Conservation (phyloP, 768 basidiomycete species). For the Galerina sulciceps region DNA sequence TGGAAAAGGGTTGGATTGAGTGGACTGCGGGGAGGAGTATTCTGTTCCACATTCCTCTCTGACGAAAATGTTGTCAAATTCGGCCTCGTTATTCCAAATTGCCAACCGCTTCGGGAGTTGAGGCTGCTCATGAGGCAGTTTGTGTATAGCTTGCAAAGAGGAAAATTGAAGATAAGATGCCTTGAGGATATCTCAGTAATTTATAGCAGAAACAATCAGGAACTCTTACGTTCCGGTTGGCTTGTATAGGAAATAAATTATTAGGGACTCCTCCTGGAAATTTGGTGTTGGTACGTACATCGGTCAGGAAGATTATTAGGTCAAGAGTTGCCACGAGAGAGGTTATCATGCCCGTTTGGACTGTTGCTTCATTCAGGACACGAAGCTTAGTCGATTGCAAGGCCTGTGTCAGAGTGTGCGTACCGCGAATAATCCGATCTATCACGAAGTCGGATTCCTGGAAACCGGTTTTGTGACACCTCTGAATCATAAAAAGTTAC, state of each 20-base stretch:
- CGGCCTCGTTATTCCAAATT: background rate
- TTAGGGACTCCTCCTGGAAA: too few relatives aligned
- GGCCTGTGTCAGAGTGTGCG: conserved; percentile 1
- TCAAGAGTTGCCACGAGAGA: conserved; percentile 37
- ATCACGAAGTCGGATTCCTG: conserved; percentile 42
- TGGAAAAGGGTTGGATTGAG: background rate
- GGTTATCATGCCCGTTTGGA: conserved; percentile 41
- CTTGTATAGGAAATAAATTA: background rate
- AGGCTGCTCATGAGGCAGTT: conserved; percentile 27
- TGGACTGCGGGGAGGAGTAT: background rate
- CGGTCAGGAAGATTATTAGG: conserved; percentile 34
- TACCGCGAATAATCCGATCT: conserved; percentile 45
- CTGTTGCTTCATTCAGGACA: conserved; percentile 30
- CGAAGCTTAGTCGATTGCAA: background rate
- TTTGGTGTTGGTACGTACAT: conserved; percentile 19
- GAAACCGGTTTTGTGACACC: conserved; percentile 46
- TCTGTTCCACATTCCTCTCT: background rate
- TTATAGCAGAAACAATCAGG: background rate
- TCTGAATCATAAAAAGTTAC: conserved; percentile 23
- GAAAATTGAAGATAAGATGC: conserved; percentile 25
- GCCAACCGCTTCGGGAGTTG: conserved; percentile 16
- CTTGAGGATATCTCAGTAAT: background rate
- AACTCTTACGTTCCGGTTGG: conserved; percentile 12
- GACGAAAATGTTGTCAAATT: background rate
- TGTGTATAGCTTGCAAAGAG: conserved; percentile 22